Percentiles rank a stretch among this genome's conserved stretches.
Conservation (phyloP, 2,329 filamentous ascomycete genomes). For the Plectosphaerella plurivora region DNA sequence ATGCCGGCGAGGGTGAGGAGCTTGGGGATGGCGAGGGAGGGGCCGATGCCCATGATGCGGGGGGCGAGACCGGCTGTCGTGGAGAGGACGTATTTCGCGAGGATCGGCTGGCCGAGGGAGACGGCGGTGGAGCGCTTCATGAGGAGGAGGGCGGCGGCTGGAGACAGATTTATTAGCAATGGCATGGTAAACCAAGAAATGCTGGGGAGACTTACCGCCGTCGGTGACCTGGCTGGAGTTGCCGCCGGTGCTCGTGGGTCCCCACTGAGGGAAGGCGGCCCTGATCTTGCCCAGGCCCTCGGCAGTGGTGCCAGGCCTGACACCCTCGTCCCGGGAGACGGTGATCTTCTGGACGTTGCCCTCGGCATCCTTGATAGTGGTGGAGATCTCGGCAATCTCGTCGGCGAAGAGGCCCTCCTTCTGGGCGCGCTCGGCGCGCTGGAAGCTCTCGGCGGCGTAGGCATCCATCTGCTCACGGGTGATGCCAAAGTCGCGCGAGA, state of each 20-base stretch:
- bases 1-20: constrained; percentile 77
- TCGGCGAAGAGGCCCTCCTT: constrained; percentile 89
- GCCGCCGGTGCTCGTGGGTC: constrained; percentile 80
- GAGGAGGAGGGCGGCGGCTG: constrained; percentile 78
- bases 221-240: constrained; percentile 96
- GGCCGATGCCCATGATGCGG: constrained; percentile 94
- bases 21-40: constrained; percentile 72
- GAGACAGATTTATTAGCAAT: constrained; percentile 1
- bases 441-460: constrained; percentile 84
- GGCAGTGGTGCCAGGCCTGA: constrained; percentile 82
- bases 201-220: constrained; percentile 52
- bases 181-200: not conserved
- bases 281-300: constrained; percentile 82
- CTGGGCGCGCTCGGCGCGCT: constrained; percentile 82
- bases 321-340: constrained; percentile 82
- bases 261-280: constrained; percentile 85
- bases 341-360: constrained; percentile 75
- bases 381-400: constrained; percentile 86
- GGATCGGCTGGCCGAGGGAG: constrained; percentile 81
- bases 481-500: constrained; percentile 85
- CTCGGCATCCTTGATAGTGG: constrained; percentile 77
- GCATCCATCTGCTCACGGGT: constrained; percentile 74
- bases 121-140: constrained; percentile 93
- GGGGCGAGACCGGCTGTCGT: constrained; percentile 88
- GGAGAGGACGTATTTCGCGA: constrained; percentile 91